Base-by-base conservation (phyloP, 805 yeast species). In the Suhomyces kilbournensis region DNA sequence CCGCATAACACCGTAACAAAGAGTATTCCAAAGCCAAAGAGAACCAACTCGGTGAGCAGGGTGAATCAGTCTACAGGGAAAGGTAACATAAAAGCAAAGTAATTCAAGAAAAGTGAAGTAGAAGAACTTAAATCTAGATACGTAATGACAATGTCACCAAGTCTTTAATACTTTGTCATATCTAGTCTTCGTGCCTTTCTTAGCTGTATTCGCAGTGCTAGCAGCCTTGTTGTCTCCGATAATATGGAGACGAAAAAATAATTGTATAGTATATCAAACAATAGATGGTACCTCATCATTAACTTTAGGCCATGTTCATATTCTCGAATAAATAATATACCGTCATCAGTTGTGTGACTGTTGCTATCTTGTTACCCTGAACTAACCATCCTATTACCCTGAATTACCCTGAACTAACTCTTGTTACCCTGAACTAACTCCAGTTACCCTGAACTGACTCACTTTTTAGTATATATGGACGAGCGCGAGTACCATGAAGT, bases 361-460 rank as follows among this genome's bases (percentile, higher is more conserved):
- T 22, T 22, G 25, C 28, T 26, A 26, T 25, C 9, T 43, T n/a
- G 35, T 23, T 38, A 23, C 44, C 49, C 48, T 45, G 48, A 45
- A 45, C 26, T 25, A 8, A 20, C 22, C 22, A 25, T 26, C 28
- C 4, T 26, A 12, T 39, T 46, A 39, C n/a, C 20, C 23, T 38
- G 44, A 39, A 45, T 51, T 50, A 17, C 46, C 53, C 47, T 47
- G 35, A 32, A 30, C 34, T 30, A 14, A 30, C 34, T 14, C n/a
- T 30, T 30, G 40, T 35, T 35, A 35, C 40, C 40, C 40, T 35
- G 40, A 35, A 38, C 42, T 38, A 17, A 17, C 42, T 38, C 14
- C 19, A 53, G 64, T 65, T 63, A 64, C 68, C 67, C 68, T 65
- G 68, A 64, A 63, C 69, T 65, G 68, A 64, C 65, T 64, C 67